A percentile compares a stretch with the other conserved stretches of the same genome.
Conservation (phyloP, 768 basidiomycete genomes). For the Phlegmacium glaucopus region DNA sequence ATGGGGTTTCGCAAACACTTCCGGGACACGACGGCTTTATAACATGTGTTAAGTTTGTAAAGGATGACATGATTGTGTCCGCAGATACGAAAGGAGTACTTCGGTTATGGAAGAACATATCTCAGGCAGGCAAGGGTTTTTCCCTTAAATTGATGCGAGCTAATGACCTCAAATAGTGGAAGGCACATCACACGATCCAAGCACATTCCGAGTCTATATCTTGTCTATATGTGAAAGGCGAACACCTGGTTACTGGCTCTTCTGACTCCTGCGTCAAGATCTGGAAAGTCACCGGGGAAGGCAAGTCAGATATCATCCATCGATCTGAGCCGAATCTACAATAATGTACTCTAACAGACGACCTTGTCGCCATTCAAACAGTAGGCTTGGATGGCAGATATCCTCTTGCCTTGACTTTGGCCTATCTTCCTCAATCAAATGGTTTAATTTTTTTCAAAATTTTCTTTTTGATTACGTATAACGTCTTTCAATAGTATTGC, state of each 20-base stretch:
- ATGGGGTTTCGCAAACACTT: slow-evolving; percentile 65
- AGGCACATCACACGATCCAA: slow-evolving; percentile 32
- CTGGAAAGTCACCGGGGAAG: slow-evolving; percentile 47
- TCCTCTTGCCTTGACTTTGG: slow-evolving; percentile 67
- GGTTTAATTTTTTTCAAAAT: slow-evolving; percentile 38
- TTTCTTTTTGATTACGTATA: background rate
- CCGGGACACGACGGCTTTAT: slow-evolving; percentile 72
- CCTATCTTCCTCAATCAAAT: slow-evolving; percentile 61
- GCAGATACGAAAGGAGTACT: slow-evolving; percentile 76
- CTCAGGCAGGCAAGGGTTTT: slow-evolving; percentile 34
- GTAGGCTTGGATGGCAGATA: slow-evolving; percentile 67
- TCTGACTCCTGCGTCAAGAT: slow-evolving; percentile 80
- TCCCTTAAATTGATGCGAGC: slow-evolving; percentile 9
- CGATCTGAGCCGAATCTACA: background rate
- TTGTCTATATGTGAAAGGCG: slow-evolving; percentile 49
- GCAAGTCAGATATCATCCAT: slow-evolving; percentile 26
- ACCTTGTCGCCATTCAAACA: slow-evolving; percentile 47
- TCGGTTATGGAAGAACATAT: slow-evolving; percentile 55
- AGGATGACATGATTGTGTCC: slow-evolving; percentile 50
- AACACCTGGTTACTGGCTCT: slow-evolving; percentile 67
- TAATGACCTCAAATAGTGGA: slow-evolving; percentile 52
- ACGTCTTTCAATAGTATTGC: slow-evolving; percentile 36
- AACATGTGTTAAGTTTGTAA: slow-evolving; percentile 72
- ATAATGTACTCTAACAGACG: slow-evolving; percentile 24
- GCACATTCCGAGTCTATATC: slow-evolving; percentile 75